These are phyloP conservation scores for Calonectria crousiana DNA, from an alignment of 2,329 filamentous ascomycete species.

Conservation along the genomic window DNA sequence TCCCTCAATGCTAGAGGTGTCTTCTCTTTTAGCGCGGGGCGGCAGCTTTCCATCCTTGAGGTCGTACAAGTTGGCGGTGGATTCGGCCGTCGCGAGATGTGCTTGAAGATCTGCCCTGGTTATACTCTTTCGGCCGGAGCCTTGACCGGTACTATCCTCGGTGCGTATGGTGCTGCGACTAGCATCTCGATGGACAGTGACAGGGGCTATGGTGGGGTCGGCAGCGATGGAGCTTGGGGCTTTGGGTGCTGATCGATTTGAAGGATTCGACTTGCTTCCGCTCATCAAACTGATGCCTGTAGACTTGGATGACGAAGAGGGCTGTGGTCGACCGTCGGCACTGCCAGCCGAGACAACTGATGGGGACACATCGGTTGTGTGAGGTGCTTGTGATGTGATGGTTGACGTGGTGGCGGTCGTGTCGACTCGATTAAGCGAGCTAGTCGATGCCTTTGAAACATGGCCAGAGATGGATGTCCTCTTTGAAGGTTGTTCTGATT, in stretches of 20 bases:
- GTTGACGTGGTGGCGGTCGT: conserved; percentile 49
- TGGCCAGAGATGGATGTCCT: conserved; percentile 57
- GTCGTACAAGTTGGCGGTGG: conserved; percentile 54
- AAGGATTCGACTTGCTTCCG: conserved; percentile 56
- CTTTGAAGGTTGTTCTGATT: conserved; percentile 53
- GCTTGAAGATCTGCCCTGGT: conserved; percentile 57
- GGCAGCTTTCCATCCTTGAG: conserved; percentile 50
- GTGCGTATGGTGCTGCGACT: conserved; percentile 55
- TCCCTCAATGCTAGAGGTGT: conserved; percentile 59
- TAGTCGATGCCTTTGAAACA: conserved; percentile 55
- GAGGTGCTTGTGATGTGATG: conserved; percentile 45
- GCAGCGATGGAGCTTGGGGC: conserved; percentile 56
- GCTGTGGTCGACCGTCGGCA: conserved; percentile 56
- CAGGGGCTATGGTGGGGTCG: conserved; percentile 61
- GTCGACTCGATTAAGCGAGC: conserved; percentile 57
- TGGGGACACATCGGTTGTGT: conserved; percentile 53
- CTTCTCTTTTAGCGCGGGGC: conserved; percentile 54
- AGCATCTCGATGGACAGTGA: conserved; percentile 63
- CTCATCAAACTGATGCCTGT: conserved; percentile 62
- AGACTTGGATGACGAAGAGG: conserved; percentile 59
- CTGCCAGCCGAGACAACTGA: conserved; percentile 48
- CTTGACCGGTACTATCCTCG: conserved; percentile 58
- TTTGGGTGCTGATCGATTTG: conserved; percentile 56
- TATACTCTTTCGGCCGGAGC: conserved; percentile 55
- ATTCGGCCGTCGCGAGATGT: conserved; percentile 50